Evolutionary conservation across 306 rosid species (phyloP).

Genomic region (Cajanus cajan): DNA sequence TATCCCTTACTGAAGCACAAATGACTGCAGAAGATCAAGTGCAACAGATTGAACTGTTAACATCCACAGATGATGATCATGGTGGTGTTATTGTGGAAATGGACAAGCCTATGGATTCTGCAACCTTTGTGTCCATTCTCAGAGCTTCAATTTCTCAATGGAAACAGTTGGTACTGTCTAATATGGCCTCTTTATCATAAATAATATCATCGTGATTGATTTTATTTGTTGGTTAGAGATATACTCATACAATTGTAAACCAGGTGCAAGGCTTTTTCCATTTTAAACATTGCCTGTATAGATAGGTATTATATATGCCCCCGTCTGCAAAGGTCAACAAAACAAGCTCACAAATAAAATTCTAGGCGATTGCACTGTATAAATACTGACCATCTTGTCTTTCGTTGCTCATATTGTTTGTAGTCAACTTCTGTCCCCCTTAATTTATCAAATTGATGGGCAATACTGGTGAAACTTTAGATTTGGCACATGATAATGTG

Average conservation of each 20-base stretch:
- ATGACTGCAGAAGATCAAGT: slow-evolving; percentile 30
- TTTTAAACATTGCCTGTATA: slow-evolving; percentile 4
- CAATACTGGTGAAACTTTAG: background rate
- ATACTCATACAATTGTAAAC: background rate
- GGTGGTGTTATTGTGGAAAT: slow-evolving; percentile 77
- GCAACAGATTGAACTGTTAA: slow-evolving; percentile 47
- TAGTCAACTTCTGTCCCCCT: background rate
- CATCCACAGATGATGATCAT: slow-evolving; percentile 54
- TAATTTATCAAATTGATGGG: background rate
- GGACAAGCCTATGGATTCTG: slow-evolving; percentile 52
- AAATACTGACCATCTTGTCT: background rate
- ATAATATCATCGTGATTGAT: background rate
- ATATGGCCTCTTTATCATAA: background rate
- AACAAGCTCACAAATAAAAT: background rate
- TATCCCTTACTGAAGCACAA: slow-evolving; percentile 28
- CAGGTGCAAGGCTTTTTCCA: background rate
- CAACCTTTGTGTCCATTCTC: slow-evolving; percentile 47
- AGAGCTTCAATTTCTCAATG: slow-evolving; percentile 69
- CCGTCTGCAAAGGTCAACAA: background rate
- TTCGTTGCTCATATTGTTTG: background rate
- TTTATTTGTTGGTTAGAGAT: background rate
- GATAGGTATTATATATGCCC: background rate
- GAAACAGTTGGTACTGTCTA: slow-evolving; percentile 65
- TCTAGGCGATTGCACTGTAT: background rate
- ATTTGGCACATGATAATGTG: background rate